phyloP scores from a whole-genome alignment of 1,284 basidiomycete genomes.

The Malassezia caprae region DNA sequence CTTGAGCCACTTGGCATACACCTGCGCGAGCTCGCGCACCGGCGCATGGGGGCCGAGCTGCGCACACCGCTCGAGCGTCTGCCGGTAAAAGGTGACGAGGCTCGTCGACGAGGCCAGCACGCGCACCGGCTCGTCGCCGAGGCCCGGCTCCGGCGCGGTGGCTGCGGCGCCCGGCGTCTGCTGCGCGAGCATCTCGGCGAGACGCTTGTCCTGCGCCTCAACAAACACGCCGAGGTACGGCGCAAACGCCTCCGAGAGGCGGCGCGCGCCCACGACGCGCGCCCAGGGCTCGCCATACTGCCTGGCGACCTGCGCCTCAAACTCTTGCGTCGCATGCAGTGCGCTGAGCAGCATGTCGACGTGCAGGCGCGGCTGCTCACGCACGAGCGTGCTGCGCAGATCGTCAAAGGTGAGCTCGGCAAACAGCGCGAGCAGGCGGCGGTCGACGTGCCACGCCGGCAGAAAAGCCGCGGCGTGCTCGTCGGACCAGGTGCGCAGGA shows the following conservation, averaged over 20 bases:
- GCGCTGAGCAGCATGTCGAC: slow-evolving; percentile 38
- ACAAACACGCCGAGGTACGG: slow-evolving; percentile 84
- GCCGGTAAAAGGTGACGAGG: slow-evolving; percentile 91
- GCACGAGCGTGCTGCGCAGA: slow-evolving; percentile 36
- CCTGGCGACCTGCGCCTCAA: slow-evolving; percentile 30
- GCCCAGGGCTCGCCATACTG: slow-evolving; percentile 26
- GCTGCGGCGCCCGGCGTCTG: slow-evolving; percentile 9
- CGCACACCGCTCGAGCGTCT: slow-evolving; percentile 85
- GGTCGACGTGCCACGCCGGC: slow-evolving; percentile 32
- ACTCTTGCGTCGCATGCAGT: slow-evolving; percentile 40
- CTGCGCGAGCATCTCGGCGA: slow-evolving; percentile 31
- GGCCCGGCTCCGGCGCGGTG: slow-evolving; percentile 29
- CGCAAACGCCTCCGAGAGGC: slow-evolving; percentile 68
- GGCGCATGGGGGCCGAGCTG: slow-evolving; percentile 49
- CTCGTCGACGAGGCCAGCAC: slow-evolving; percentile 90
- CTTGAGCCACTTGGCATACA: slow-evolving; percentile 81
- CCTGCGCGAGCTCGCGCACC: slow-evolving; percentile 32
- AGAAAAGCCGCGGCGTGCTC: slow-evolving; percentile 55
- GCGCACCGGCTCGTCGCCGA: slow-evolving; percentile 41
- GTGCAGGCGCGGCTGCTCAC: slow-evolving; percentile 33
- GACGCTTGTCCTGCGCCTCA: slow-evolving; percentile 77
- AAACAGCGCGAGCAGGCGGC: slow-evolving; percentile 34
- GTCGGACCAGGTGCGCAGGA: slow-evolving; percentile 76
- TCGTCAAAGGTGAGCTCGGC: slow-evolving; percentile 44
- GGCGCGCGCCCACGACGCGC: neutral